Evolutionary conservation across 108 stramenopile genomes (phyloP).

Genomic region (Ochromonas danica): DNA sequence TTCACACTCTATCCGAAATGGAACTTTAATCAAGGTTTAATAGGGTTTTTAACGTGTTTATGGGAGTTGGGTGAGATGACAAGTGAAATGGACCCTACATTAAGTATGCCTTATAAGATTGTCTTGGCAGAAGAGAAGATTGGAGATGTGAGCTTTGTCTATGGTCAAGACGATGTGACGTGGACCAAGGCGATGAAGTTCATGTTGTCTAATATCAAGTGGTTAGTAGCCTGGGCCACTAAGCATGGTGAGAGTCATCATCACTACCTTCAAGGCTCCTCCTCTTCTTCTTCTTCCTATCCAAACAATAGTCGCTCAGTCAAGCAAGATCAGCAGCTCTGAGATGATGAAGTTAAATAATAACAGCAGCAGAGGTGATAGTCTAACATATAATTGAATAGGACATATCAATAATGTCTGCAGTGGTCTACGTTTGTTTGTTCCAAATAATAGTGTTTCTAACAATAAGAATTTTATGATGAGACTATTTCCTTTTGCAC

Average conservation of each 20-base stretch:
- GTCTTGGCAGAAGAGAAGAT: slow-evolving; percentile 40
- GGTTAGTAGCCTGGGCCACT: slow-evolving; percentile 55
- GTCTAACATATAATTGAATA: no score
- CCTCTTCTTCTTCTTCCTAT: no score
- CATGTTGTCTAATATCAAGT: slow-evolving; percentile 56
- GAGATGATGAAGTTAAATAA: no score
- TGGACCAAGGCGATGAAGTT: slow-evolving; percentile 60
- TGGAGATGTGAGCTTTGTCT: slow-evolving; percentile 44
- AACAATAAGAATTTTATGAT: no score
- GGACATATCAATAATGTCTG: no score
- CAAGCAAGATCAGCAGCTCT: no score
- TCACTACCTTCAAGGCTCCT: no score
- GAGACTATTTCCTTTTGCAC: no score
- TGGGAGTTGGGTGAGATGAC: slow-evolving; percentile 47
- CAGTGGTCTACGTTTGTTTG: no score
- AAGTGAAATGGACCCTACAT: slow-evolving; percentile 46
- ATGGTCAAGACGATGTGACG: slow-evolving; percentile 41
- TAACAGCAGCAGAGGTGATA: no score
- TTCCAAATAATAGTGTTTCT: no score
- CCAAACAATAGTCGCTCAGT: no score
- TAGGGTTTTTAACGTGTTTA: slow-evolving; percentile 53
- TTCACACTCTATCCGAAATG: slow-evolving; percentile 47
- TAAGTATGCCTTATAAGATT: slow-evolving; percentile 50
- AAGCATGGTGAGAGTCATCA: slow-evolving; percentile 32
- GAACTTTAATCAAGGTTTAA: slow-evolving; percentile 52